Evolutionary conservation across 129 eudicot genomes (phyloP).

Genomic region (Tagetes erecta): DNA sequence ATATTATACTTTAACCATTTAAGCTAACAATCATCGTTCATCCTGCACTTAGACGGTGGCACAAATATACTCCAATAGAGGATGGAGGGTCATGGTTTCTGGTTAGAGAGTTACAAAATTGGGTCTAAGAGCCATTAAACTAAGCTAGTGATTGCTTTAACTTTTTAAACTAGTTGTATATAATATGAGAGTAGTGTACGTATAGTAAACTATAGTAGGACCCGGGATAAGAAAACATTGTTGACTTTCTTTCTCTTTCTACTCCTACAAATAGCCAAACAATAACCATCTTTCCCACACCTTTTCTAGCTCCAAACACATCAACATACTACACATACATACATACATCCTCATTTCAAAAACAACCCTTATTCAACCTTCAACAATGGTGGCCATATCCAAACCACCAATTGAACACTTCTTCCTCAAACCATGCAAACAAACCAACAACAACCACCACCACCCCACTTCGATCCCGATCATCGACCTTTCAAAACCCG

Average conservation of each 20-base stretch:
- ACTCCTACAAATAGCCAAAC: slow-evolving; percentile 26
- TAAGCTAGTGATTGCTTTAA: no score
- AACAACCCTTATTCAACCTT: not conserved
- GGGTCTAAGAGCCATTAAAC: no score
- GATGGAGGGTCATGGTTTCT: no score
- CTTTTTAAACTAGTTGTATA: no score
- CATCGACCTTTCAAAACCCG: slow-evolving; percentile 72
- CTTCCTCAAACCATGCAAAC: slow-evolving; percentile 34
- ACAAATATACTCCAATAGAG: no score
- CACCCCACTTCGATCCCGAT: slow-evolving; percentile 45
- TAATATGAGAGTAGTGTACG: no score
- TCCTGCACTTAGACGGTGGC: no score
- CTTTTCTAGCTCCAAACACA: slow-evolving; percentile 28
- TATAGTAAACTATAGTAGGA: no score
- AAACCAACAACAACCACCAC: slow-evolving; percentile 21
- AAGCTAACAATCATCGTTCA: no score
- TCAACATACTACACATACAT: not conserved
- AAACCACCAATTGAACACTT: slow-evolving; percentile 52
- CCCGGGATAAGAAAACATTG: not conserved
- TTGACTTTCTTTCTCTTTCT: slow-evolving; percentile 16
- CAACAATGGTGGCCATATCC: slow-evolving; percentile 55
- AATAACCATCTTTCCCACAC: slow-evolving; percentile 29
- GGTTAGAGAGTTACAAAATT: no score
- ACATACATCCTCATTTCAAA: not conserved
- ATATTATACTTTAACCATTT: no score